Evolutionary conservation across 2,329 filamentous ascomycete species (phyloP).

Genomic region (Talaromyces islandicus): DNA sequence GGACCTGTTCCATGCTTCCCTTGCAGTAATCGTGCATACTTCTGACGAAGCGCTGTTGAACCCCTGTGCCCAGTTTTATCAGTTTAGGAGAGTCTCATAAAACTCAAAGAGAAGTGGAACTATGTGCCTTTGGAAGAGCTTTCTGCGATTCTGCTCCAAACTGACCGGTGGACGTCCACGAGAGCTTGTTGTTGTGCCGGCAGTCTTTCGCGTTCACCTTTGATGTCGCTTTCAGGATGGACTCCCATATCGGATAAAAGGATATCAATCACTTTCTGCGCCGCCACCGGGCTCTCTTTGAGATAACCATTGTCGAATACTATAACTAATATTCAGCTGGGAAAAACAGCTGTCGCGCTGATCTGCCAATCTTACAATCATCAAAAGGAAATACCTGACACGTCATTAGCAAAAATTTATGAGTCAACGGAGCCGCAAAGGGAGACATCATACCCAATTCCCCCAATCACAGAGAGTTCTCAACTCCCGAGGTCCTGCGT

Average conservation of each 20-base stretch:
- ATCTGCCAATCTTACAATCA: background rate
- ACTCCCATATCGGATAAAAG: constrained; percentile 15
- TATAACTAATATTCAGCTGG: constrained; percentile 8
- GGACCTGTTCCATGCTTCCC: constrained; percentile 15
- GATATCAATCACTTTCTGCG: constrained; percentile 18
- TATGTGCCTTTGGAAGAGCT: background rate
- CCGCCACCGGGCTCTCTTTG: constrained; percentile 16
- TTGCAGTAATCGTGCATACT: constrained; percentile 15
- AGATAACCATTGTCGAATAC: constrained; percentile 26
- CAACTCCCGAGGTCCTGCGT: constrained; percentile 17
- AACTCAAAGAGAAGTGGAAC: too few species aligned
- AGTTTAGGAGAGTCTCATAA: too few species aligned
- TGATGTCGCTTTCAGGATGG: background rate
- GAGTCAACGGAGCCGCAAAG: background rate
- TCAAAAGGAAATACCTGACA: constrained; percentile 4
- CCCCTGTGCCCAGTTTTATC: constrained; percentile 4
- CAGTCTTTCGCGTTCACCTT: background rate
- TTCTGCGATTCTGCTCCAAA: constrained; percentile 19
- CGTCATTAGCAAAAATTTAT: background rate
- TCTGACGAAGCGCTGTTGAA: constrained; percentile 11
- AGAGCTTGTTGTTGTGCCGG: constrained; percentile 15
- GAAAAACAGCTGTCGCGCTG: background rate
- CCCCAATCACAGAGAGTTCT: constrained; percentile 23
- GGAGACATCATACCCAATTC: constrained; percentile 17
- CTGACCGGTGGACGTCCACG: constrained; percentile 21